Evolutionary conservation across 495 filamentous ascomycete species (phyloP).

Genomic region (Podospora pseudopauciseta): DNA sequence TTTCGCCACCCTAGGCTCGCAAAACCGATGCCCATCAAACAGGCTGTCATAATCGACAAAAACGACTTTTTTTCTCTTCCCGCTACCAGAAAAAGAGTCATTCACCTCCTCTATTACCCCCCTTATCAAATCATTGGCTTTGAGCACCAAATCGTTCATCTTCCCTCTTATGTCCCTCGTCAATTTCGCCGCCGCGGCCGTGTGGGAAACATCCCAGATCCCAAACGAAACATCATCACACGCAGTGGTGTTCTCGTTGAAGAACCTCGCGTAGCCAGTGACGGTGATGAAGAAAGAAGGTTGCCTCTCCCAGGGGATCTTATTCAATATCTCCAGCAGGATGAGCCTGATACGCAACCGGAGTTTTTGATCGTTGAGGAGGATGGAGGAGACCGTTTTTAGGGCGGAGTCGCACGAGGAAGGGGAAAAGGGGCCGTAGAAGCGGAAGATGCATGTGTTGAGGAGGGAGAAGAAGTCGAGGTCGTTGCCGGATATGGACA

Average conservation of each 20-base stretch:
- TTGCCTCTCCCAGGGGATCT: conserved; percentile 36
- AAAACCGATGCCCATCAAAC: conserved; percentile 49
- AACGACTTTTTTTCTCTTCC: conserved; percentile 23
- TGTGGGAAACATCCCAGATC: conserved; percentile 23
- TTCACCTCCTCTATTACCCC: conserved; percentile 31
- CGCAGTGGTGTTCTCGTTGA: conserved; percentile 41
- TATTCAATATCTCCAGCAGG: conserved; percentile 40
- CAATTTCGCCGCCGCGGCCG: conserved; percentile 22
- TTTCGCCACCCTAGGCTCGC: conserved; percentile 36
- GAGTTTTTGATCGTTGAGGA: conserved; percentile 19
- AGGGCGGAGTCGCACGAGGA: conserved; percentile 35
- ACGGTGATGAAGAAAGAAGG: conserved; percentile 39
- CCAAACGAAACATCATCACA: conserved; percentile 42
- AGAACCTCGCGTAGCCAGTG: conserved; percentile 49
- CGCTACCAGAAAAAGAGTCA: conserved; percentile 17
- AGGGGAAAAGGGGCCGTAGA: conserved; percentile 41
- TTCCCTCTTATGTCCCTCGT: conserved; percentile 29
- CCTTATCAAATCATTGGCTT: conserved; percentile 36
- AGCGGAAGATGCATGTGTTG: conserved; percentile 47
- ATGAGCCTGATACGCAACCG: conserved; percentile 33
- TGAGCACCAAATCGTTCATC: conserved; percentile 41
- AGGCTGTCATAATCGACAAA: conserved; percentile 43
- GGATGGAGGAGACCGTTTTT: conserved; percentile 19
- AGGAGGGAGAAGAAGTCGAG: conserved; percentile 49
- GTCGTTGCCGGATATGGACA: conserved; percentile 49